Evolutionary conservation across 2,329 filamentous ascomycete genomes (phyloP).

Genomic region (Biscogniauxia mediterranea): DNA sequence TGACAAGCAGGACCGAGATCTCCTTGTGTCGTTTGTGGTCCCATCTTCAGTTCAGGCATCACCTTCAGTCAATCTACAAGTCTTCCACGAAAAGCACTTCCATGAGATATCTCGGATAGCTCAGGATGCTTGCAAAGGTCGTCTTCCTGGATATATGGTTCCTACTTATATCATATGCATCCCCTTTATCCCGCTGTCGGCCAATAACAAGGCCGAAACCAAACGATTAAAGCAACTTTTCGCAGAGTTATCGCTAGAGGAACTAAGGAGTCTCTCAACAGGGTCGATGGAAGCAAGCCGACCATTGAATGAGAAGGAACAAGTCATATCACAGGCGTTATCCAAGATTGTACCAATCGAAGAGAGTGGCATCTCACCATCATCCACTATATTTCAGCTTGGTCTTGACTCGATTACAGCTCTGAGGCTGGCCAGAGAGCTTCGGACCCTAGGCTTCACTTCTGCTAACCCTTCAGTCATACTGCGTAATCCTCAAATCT

Average conservation of each 20-base stretch:
- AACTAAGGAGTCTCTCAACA: conserved; percentile 57
- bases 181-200: conserved; percentile 71
- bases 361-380: conserved; percentile 43
- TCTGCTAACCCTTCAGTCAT: conserved; percentile 64
- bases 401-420: conserved; percentile 87
- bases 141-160: conserved; percentile 83
- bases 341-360: conserved; percentile 49
- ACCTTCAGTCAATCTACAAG: conserved; percentile 13
- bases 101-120: conserved; percentile 45
- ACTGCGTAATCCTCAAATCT: conserved; percentile 58
- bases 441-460: conserved; percentile 62
- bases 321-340: conserved; percentile 53
- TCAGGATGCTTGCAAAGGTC: conserved; percentile 63
- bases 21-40: conserved; percentile 75
- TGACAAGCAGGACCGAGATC: conserved; percentile 70
- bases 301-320: conserved; percentile 38
- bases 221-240: conserved; percentile 70
- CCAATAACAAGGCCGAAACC: conserved; percentile 86
- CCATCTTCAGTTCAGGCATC: conserved; percentile 20
- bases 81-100: conserved; percentile 34
- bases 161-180: conserved; percentile 79
- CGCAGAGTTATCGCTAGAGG: conserved; percentile 53
- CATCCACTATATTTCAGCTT: conserved; percentile 76
- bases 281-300: conserved; percentile 21
- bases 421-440: conserved; percentile 62